Conservation (phyloP, 441 rosid genomes). For the Dalechampia spathulata region DNA sequence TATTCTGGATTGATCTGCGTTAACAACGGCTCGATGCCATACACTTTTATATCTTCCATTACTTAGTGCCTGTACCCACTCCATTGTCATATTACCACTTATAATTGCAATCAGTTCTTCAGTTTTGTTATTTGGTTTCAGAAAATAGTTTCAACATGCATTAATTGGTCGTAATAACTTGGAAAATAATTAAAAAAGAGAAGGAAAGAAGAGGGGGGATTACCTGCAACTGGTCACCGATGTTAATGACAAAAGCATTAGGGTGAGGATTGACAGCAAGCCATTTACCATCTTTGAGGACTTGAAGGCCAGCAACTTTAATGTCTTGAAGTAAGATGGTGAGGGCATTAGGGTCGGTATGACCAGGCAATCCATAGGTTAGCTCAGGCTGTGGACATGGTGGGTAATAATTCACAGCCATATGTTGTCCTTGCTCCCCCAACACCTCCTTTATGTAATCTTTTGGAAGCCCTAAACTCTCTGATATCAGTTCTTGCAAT, state of each 20-base stretch:
- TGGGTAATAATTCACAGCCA: slow-evolving; percentile 58
- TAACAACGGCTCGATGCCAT: slow-evolving; percentile 44
- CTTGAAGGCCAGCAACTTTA: slow-evolving; percentile 37
- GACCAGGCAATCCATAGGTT: slow-evolving; percentile 41
- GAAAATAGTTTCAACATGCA: too few relatives aligned
- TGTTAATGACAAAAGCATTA: slow-evolving; percentile 43
- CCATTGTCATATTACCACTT: background rate
- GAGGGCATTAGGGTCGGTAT: slow-evolving; percentile 39
- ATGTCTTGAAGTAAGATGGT: slow-evolving; percentile 49
- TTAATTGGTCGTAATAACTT: too few relatives aligned
- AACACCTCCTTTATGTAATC: slow-evolving; percentile 22
- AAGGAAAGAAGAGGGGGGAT: background rate
- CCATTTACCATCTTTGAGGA: slow-evolving; percentile 41
- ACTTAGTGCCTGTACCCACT: slow-evolving; percentile 27
- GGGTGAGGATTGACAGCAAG: slow-evolving; percentile 42
- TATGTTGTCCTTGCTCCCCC: slow-evolving; percentile 53
- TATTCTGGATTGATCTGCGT: slow-evolving; percentile 32
- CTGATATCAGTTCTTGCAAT: slow-evolving; percentile 42
- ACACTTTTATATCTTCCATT: slow-evolving; percentile 47
- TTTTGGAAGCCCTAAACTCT: slow-evolving; percentile 40
- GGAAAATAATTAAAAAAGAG: background rate
- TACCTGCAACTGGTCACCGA: slow-evolving; percentile 57
- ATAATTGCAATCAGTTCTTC: too few relatives aligned
- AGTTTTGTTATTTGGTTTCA: too few relatives aligned
- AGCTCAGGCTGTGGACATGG: slow-evolving; percentile 52